Evolutionary conservation across 2,329 filamentous ascomycete genomes (phyloP).

Genomic region (Nothomitra cinnamomea): DNA sequence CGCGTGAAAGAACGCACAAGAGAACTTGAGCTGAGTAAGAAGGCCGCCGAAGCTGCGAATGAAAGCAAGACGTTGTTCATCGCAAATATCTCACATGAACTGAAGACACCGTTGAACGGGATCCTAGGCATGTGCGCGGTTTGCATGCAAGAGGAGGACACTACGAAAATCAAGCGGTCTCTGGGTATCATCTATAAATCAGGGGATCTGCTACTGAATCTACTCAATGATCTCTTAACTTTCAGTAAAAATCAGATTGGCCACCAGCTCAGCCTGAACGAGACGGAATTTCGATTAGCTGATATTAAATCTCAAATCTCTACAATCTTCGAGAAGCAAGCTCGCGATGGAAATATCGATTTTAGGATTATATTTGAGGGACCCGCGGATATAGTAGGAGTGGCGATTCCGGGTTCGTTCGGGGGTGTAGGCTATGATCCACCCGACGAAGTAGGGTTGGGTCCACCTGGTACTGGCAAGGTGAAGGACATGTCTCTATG

Average conservation of each 20-base stretch:
- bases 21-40: slow-evolving; percentile 77
- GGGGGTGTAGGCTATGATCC: slow-evolving; percentile 18
- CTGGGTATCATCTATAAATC: slow-evolving; percentile 82
- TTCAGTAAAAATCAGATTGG: slow-evolving; percentile 94
- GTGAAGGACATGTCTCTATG: slow-evolving; percentile 76
- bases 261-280: slow-evolving; percentile 63
- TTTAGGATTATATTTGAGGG: slow-evolving; percentile 58
- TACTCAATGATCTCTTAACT: slow-evolving; percentile 75
- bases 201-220: slow-evolving; percentile 64
- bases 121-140: slow-evolving; percentile 90
- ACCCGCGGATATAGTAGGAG: slow-evolving; percentile 23
- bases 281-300: slow-evolving; percentile 70
- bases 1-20: slow-evolving; percentile 68
- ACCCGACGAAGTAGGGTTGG: slow-evolving; percentile 18
- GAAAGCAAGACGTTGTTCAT: slow-evolving; percentile 97
- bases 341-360: slow-evolving; percentile 59
- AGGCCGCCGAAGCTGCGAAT: slow-evolving; percentile 84
- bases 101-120: slow-evolving; percentile 89
- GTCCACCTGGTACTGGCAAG: slow-evolving; percentile 51
- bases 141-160: slow-evolving; percentile 80
- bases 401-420: background rate
- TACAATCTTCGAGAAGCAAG: slow-evolving; percentile 82
- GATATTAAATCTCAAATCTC: slow-evolving; percentile 70
- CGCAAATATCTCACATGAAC: slow-evolving; percentile 73
- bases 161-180: slow-evolving; percentile 61